Base-by-base conservation (phyloP, 331 rosid genomes). In the Spiraea crenata region DNA sequence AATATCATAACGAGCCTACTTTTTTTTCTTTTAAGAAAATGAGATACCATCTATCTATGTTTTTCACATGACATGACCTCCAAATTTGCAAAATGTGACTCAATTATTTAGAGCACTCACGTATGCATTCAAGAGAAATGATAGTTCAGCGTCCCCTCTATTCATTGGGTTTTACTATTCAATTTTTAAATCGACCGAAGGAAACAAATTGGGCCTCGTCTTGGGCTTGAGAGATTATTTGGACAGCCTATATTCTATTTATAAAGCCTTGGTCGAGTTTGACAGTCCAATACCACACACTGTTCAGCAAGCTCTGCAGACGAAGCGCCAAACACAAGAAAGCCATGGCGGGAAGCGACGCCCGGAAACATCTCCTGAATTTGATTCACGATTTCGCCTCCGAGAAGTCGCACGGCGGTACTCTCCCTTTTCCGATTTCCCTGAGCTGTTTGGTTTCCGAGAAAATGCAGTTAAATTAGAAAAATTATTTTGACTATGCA, bases 371-470 rank as follows among this genome's bases (percentile, higher is more conserved):
- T 34, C 83, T 93, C 69, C 56, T 90, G 44, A 73, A 80, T 67
- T 82, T 88, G 35, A 88, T 93, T 25, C 91, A 84, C 77, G 84
- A 87, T 72, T 82, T 82, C 71, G 90, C 89, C 20, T 58, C 96
- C n/a, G 98, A 93, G 79, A 88, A 83, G 77, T 76, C 83, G 46
- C 90, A 84, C 73, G 96, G 96, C 84, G 97, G 97, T 90, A 76
- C 16, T 38, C 35, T 63, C 54, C 25, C 57, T 19, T 11, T 42
- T 16, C 12, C 20, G 15, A 51, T 12, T 42, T 80, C 40, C 7
- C 16, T 13, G 2, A 0, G 39, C 37, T 11, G 73, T 50, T 78
- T 71, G 35, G n/a, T 63, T 73, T 42, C 77, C 61, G 51, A 61
- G 73, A 80, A 61, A 81, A 70, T 77, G 70, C 71, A 1, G 65